These are phyloP conservation scores for Stachybotrys elegans DNA, from an alignment of 2,329 filamentous ascomycete genomes.

Conservation along the genomic window DNA sequence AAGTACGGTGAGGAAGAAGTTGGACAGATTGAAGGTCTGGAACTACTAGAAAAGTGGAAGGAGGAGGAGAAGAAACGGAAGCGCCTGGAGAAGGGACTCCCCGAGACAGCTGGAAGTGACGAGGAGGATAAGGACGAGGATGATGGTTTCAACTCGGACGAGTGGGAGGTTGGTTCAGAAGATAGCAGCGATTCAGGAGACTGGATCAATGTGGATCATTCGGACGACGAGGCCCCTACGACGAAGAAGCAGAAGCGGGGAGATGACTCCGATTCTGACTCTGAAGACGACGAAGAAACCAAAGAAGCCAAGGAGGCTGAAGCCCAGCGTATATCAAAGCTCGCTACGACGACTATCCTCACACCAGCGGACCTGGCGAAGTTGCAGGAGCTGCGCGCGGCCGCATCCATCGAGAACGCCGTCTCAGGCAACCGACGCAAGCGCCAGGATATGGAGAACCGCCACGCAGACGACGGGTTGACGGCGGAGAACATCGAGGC, in stretches of 20 bases:
- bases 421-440: constrained; percentile 40
- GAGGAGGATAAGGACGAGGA: constrained; percentile 58
- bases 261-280: constrained; percentile 17
- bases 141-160: constrained; percentile 47
- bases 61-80: constrained; percentile 78
- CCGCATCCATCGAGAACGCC: constrained; percentile 64
- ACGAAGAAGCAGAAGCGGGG: constrained; percentile 37
- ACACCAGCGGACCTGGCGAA: constrained; percentile 96
- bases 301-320: constrained; percentile 38
- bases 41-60: constrained; percentile 89
- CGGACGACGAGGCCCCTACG: constrained; percentile 68
- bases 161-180: constrained; percentile 57
- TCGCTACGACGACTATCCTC: constrained; percentile 90
- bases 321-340: constrained; percentile 55
- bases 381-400: constrained; percentile 77
- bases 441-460: constrained; percentile 41
- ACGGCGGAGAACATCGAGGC: constrained; percentile 91
- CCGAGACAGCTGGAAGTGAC: constrained; percentile 56
- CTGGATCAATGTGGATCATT: constrained; percentile 90
- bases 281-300: constrained; percentile 35
- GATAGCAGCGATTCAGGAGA: constrained; percentile 70
- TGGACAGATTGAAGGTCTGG: constrained; percentile 86
- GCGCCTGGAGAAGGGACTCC: constrained; percentile 61
- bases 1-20: constrained; percentile 77
- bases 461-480: constrained; percentile 80